Evolutionary conservation across 1,284 basidiomycete species (phyloP), one percentile per base, ranked within the genome.

Genomic region (Stereum hirsutum): DNA sequence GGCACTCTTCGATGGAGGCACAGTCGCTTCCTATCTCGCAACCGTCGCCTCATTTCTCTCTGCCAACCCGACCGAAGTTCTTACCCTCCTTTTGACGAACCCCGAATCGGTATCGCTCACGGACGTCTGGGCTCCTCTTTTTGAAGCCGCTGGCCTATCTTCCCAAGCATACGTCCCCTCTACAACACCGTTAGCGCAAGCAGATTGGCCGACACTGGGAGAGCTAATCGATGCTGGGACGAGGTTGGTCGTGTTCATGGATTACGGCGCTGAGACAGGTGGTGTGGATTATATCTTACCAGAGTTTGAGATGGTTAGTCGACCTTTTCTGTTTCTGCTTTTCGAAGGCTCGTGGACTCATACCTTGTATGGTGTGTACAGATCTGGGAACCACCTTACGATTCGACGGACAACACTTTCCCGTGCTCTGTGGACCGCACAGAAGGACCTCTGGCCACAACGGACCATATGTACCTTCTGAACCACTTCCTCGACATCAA

Each of bases 301-400:
- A 5, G 69, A 78, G 53, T 79, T 80, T 49, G 57, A 66, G 60
- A 87, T 71, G 74, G 74, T 74, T 41, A 21, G 59, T 50, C 3
- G 14, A 10, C 34, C 5, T 17, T 0, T 34, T 0, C 7, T 4
- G 23, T 20, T 11, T 23, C 12, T 3, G 5, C n/a, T n/a, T n/a
- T n/a, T n/a, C n/a, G n/a, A n/a, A n/a, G n/a, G n/a, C n/a, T n/a
- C n/a, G n/a, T n/a, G n/a, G n/a, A n/a, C n/a, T n/a, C n/a, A n/a
- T n/a, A n/a, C n/a, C n/a, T n/a, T n/a, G n/a, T n/a, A n/a, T n/a
- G n/a, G n/a, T n/a, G n/a, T n/a, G n/a, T n/a, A 10, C 26, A 85
- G 72, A 67, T 89, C 41, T 89, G 83, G 80, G 85, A 90, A 62
- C 80, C 81, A 41, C 78, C 83, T 0, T 84, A 76, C 59, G 75